Evolutionary conservation across 306 rosid species (phyloP).

Genomic region (Cicer yamashitae): DNA sequence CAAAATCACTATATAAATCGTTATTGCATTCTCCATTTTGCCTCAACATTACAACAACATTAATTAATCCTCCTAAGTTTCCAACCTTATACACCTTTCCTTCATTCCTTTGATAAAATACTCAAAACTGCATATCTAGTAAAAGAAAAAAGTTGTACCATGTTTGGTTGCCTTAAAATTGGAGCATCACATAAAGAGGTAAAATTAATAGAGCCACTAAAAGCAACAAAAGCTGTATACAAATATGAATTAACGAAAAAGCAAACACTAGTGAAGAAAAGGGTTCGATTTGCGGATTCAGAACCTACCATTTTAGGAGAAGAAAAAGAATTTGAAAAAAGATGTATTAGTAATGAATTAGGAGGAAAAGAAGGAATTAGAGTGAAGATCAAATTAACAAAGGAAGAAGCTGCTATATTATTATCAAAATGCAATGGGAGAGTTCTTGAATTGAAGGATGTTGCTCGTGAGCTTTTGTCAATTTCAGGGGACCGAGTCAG

Average conservation of each 20-base stretch:
- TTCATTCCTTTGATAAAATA: background rate
- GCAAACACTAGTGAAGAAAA: conserved; percentile 39
- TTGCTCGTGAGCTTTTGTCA: conserved; percentile 52
- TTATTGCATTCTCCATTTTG: background rate
- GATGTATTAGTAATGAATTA: background rate
- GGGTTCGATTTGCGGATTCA: conserved; percentile 42
- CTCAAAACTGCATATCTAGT: background rate
- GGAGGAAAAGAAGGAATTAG: conserved; percentile 48
- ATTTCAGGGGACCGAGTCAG: conserved; percentile 47
- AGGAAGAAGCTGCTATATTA: conserved; percentile 65
- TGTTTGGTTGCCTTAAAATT: conserved; percentile 36
- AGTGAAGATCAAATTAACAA: conserved; percentile 72
- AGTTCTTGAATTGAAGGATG: conserved; percentile 58
- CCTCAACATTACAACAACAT: conserved; percentile 29
- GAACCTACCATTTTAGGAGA: conserved; percentile 56
- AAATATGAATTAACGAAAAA: conserved; percentile 55
- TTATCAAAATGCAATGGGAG: conserved; percentile 69
- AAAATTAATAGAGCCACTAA: conserved; percentile 24
- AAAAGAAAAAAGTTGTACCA: conserved; percentile 42
- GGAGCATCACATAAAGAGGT: conserved; percentile 16
- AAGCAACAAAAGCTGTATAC: conserved; percentile 35
- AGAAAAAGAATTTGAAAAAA: conserved; percentile 19
- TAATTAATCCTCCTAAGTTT: background rate
- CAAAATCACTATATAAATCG: conserved; percentile 43
- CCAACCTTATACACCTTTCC: background rate